phyloP scores from a whole-genome alignment of 495 filamentous ascomycete species.

The Xylaria longipes region DNA sequence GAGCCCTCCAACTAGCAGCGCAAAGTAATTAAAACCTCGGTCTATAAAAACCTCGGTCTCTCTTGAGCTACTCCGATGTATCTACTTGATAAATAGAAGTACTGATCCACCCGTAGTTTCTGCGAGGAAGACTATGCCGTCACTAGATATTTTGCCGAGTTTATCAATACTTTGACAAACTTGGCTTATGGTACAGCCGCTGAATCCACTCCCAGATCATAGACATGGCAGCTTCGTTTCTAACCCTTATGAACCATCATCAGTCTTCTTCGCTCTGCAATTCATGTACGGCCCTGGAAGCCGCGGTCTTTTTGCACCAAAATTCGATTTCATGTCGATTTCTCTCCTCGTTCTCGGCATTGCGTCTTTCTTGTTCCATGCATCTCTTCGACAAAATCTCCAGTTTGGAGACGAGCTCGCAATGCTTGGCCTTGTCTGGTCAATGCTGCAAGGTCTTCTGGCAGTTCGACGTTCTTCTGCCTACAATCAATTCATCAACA shows the following conservation, averaged over 20 bases:
- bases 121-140: conserved; percentile 58
- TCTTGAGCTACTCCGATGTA: background rate
- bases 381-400: conserved; percentile 58
- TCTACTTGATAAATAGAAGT: background rate
- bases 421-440: conserved; percentile 62
- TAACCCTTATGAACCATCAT: background rate
- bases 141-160: conserved; percentile 60
- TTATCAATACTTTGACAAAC: conserved; percentile 64
- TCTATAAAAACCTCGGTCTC: background rate
- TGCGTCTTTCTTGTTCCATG: conserved; percentile 59
- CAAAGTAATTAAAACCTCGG: conserved; percentile 34
- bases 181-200: conserved; percentile 52
- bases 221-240: background rate
- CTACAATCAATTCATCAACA: conserved; percentile 37
- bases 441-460: conserved; percentile 58
- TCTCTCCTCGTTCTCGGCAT: conserved; percentile 62
- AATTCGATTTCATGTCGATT: conserved; percentile 37
- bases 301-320: conserved; percentile 5
- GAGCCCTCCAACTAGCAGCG: conserved; percentile 41
- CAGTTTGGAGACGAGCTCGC: conserved; percentile 62
- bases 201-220: background rate
- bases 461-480: conserved; percentile 47
- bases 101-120: conserved; percentile 6
- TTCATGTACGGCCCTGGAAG: conserved; percentile 22
- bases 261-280: conserved; percentile 39